These are phyloP conservation scores for Rhodotorula taiwanensis DNA, from an alignment of 768 basidiomycete genomes.

Conservation along the genomic window DNA sequence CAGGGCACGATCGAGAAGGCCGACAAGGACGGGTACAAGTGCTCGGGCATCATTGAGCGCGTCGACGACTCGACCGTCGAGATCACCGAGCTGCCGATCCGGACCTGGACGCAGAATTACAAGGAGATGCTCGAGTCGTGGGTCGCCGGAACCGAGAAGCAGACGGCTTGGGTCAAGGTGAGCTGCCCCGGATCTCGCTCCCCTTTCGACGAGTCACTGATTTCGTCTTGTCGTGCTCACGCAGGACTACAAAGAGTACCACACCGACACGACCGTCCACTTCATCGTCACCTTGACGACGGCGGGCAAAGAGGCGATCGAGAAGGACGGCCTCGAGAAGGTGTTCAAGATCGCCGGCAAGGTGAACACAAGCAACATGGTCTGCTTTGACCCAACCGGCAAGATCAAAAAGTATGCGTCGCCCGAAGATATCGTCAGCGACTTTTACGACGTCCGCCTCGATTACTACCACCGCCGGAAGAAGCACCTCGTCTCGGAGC, in stretches of 20 bases:
- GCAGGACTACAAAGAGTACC: conserved; percentile 95
- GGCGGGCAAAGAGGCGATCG: conserved; percentile 76
- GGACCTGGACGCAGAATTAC: conserved; percentile 88
- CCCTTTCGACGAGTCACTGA: background rate
- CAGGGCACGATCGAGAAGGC: conserved; percentile 74
- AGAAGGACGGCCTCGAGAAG: conserved; percentile 78
- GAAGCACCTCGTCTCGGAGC: conserved; percentile 76
- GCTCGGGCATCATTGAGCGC: conserved; percentile 66
- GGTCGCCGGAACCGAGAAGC: conserved; percentile 69
- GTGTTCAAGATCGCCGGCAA: conserved; percentile 83
- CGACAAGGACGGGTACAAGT: conserved; percentile 65
- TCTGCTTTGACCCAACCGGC: conserved; percentile 90
- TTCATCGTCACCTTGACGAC: conserved; percentile 74
- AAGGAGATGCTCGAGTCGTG: conserved; percentile 85
- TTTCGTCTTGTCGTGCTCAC: background rate
- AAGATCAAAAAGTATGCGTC: conserved; percentile 89
- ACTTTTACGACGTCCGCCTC: conserved; percentile 82
- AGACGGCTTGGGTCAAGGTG: conserved; percentile 71
- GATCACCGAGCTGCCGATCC: conserved; percentile 89
- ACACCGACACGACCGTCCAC: conserved; percentile 84
- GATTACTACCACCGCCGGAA: conserved; percentile 94
- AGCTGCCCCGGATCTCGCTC: conserved; percentile 1
- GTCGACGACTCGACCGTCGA: conserved; percentile 81
- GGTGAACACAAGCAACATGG: conserved; percentile 92
- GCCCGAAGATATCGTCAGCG: conserved; percentile 84